phyloP scores from a whole-genome alignment of 768 basidiomycete genomes.

The Mycena vitilis region DNA sequence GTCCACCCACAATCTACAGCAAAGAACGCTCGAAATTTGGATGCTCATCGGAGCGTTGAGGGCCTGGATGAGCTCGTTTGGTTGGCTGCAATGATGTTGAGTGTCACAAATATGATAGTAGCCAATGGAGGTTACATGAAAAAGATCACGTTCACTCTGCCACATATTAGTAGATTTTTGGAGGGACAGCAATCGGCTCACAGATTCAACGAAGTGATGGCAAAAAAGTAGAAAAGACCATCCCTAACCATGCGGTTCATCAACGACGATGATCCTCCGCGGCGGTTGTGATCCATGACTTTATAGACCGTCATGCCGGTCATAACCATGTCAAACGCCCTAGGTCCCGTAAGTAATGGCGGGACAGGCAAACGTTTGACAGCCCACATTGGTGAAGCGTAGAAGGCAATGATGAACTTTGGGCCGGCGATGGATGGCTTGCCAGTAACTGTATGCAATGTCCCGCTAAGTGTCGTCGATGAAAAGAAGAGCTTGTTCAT shows the following conservation, averaged over 20 bases:
- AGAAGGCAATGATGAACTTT: conserved; percentile 36
- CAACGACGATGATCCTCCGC: conserved; percentile 25
- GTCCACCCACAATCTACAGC: conserved; percentile 30
- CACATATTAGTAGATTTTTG: background rate
- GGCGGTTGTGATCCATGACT: conserved; percentile 22
- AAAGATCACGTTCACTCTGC: conserved; percentile 34
- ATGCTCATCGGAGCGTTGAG: conserved; percentile 37
- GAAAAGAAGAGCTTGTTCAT: background rate
- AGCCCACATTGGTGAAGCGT: conserved; percentile 33
- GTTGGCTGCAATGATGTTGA: conserved; percentile 18
- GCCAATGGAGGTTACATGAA: conserved; percentile 18
- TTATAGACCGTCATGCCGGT: conserved; percentile 30
- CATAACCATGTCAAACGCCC: conserved; percentile 35
- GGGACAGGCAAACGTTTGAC: too few relatives aligned
- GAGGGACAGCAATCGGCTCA: conserved; percentile 7
- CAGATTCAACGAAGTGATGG: conserved; percentile 34
- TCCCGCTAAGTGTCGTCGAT: background rate
- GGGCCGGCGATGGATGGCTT: conserved; percentile 36
- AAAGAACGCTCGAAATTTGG: conserved; percentile 34
- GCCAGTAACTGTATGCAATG: conserved; percentile 24
- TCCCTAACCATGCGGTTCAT: conserved; percentile 34
- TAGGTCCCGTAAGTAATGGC: background rate
- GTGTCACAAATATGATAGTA: background rate
- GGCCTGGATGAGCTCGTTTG: conserved; percentile 29
- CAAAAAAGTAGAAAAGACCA: conserved; percentile 33